phyloP scores from a whole-genome alignment of 2,329 filamentous ascomycete species.

The Pseudocercospora fuligena region DNA sequence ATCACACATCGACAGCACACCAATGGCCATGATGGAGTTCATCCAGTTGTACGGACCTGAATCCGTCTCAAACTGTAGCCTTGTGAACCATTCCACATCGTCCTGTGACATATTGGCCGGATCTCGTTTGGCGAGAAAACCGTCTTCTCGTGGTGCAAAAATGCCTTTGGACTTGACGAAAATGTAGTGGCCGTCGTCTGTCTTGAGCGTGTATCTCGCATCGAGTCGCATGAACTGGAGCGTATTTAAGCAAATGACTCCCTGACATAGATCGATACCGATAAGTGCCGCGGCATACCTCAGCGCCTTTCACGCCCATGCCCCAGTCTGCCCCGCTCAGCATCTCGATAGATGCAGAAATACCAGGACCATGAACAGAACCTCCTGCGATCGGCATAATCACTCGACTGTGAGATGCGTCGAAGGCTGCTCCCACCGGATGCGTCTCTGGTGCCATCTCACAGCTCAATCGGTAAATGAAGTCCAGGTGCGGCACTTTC shows the following conservation, averaged over 20 bases:
- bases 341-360: constrained; percentile 28
- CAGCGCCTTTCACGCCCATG: constrained; percentile 10
- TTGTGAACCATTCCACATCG: constrained; percentile 33
- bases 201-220: constrained; percentile 32
- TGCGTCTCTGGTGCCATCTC: constrained; percentile 29
- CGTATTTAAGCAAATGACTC: neutral
- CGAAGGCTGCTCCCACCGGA: constrained; percentile 27
- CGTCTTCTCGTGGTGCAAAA: constrained; percentile 13
- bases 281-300: constrained; percentile 9
- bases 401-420: constrained; percentile 21
- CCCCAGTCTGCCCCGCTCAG: constrained; percentile 34
- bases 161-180: constrained; percentile 32
- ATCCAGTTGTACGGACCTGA: constrained; percentile 33
- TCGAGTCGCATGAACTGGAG: constrained; percentile 31
- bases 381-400: constrained; percentile 33
- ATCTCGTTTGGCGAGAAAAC: constrained; percentile 10
- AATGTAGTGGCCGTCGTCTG: constrained; percentile 30
- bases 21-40: constrained; percentile 32
- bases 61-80: constrained; percentile 31
- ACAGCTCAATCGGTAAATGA: constrained; percentile 33
- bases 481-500: constrained; percentile 29
- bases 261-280: neutral
- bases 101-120: constrained; percentile 26
- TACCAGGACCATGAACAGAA: constrained; percentile 27
- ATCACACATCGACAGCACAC: constrained; percentile 31